Conservation (phyloP, 2,329 filamentous ascomycete species). For the Lachnellula occidentalis region DNA sequence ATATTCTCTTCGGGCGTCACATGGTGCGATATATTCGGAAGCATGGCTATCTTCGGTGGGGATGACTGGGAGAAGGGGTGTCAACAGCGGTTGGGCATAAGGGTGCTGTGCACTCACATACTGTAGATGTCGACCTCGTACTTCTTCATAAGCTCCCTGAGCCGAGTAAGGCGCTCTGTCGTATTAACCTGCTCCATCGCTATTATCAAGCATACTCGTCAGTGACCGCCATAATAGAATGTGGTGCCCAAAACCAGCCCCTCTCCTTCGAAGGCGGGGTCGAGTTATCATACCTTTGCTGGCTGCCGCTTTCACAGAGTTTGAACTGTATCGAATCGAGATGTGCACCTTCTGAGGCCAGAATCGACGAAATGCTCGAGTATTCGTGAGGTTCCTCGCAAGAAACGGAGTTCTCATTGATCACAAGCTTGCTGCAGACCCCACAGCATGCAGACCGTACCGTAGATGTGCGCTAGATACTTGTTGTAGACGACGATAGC, state of each 20-base stretch:
- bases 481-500: neutral
- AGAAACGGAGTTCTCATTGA: conserved; percentile 14
- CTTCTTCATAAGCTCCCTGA: conserved; percentile 83
- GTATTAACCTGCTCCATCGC: conserved; percentile 76
- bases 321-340: conserved; percentile 21
- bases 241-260: neutral
- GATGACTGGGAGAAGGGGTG: conserved; percentile 59
- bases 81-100: conserved; percentile 16
- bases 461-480: neutral
- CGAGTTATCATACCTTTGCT: neutral
- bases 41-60: conserved; percentile 97
- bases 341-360: conserved; percentile 17
- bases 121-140: conserved; percentile 87
- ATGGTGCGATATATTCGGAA: conserved; percentile 97
- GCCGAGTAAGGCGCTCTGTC: conserved; percentile 63
- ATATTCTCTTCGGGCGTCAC: conserved; percentile 83
- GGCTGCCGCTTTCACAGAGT: neutral
- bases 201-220: neutral
- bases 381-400: conserved; percentile 3
- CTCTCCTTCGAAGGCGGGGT: neutral
- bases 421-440: neutral
- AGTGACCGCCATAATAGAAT: neutral
- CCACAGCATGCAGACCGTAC: neutral
- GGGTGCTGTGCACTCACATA: conserved; percentile 42
- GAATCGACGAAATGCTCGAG: neutral